phyloP scores from a whole-genome alignment of 2,329 filamentous ascomycete species.

The Apiospora aurea region DNA sequence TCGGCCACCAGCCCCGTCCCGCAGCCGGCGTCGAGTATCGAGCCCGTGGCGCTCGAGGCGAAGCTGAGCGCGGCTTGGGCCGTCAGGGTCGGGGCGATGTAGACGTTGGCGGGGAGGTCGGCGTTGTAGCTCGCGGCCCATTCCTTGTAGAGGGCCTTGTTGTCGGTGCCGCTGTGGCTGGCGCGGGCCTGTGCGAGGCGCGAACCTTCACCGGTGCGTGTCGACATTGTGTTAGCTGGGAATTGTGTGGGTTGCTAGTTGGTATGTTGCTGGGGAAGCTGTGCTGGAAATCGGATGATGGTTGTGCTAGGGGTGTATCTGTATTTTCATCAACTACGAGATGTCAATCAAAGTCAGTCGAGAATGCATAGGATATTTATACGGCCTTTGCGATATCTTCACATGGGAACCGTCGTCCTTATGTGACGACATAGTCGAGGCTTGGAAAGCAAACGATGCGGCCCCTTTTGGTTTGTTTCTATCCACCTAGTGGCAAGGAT shows the following conservation, averaged over 20 bases:
- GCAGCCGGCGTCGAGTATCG: conserved; percentile 62
- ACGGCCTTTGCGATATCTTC: neutral
- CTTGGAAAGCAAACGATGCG: neutral
- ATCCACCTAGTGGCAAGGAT: neutral
- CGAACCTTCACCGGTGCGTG: neutral
- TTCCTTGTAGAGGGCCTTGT: conserved; percentile 42
- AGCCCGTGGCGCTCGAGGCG: conserved; percentile 29
- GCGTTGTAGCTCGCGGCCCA: conserved; percentile 46
- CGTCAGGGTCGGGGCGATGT: conserved; percentile 50
- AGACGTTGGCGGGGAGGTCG: conserved; percentile 48
- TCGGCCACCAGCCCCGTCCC: conserved; percentile 61
- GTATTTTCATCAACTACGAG: too few species aligned
- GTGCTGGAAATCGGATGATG: neutral
- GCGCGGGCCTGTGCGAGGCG: neutral
- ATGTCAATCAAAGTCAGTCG: neutral
- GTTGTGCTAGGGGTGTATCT: neutral
- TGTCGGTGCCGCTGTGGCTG: neutral
- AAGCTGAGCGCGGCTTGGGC: conserved; percentile 45
- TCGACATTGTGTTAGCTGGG: neutral
- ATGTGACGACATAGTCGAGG: conserved; percentile 2
- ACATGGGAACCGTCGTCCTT: neutral
- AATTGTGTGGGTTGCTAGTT: neutral
- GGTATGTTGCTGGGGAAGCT: neutral
- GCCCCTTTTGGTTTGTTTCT: neutral
- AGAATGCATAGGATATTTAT: neutral